Evolutionary conservation across 352 stramenopile species (phyloP), one percentile per base, ranked within the genome.

Genomic region (Phytophthora colocasiae): DNA sequence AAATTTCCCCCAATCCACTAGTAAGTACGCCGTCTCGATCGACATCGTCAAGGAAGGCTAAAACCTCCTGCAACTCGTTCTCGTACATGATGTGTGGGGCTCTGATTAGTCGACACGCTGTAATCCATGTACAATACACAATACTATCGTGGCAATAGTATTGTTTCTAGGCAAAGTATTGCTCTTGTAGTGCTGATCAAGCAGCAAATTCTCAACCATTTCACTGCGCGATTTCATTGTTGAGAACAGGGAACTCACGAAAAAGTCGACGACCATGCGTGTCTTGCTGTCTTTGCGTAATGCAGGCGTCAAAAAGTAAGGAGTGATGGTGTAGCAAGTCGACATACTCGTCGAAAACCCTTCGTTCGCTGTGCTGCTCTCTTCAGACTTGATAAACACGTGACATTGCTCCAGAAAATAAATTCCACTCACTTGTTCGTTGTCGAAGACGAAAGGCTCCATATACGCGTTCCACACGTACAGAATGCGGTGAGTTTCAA

Each of bases 381-480:
- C 44, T 63, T 54, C 61, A 50, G 58, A 70, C 46, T 75, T 75
- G 26, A 89, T 67, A 41, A 86, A 45, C 43, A 90, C 75, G 59
- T 86, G 85, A 14, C 79, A 73, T 34, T 79, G 72, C 47, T 90
- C 77, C 1, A 69, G 54, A 44, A 87, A 87, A 41, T 69, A 73
- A 36, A 80, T 59, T 3, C 75, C 78, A 2, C 61, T 53, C 8
- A 86, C 55, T 1, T 46, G 77, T 56, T 83, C 64, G 24, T 71
- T 61, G 4, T 68, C 58, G 63, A 88, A 85, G 50, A 78, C 71
- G 19, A 83, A 59, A 7, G 81, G 79, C 17, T 88, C 66, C 46
- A 85, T 66, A 52, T 74, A 76, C 3, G 79, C 63, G 12, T 63
- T 75, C 79, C 79, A 88, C 6, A 87, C 69, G 47, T 88, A 79